Conservation (phyloP, 2,329 filamentous ascomycete species). For the Colletotrichum camelliae region DNA sequence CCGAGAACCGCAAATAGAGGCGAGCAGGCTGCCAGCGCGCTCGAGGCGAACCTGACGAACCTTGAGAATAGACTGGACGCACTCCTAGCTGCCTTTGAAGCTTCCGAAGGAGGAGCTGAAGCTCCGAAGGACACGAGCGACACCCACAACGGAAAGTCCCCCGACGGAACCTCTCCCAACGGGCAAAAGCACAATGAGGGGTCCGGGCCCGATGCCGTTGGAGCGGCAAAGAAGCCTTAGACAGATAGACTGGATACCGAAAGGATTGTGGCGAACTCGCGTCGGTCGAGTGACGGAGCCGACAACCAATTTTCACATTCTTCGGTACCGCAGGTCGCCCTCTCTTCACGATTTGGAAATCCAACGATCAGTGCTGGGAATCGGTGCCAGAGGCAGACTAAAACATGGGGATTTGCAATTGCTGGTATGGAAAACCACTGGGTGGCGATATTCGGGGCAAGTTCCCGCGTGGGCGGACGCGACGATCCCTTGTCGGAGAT, state of each 20-base stretch:
- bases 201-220: background rate
- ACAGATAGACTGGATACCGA: background rate
- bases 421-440: background rate
- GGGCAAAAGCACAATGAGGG: background rate
- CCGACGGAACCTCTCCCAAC: background rate
- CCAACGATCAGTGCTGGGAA: background rate
- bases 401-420: background rate
- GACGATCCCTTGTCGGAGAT: background rate
- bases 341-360: background rate
- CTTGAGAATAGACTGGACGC: conserved; percentile 62
- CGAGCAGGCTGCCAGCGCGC: conserved; percentile 57
- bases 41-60: conserved; percentile 57
- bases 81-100: conserved; percentile 55
- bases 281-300: background rate
- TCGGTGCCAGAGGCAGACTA: background rate
- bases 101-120: background rate
- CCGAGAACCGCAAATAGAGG: conserved; percentile 42
- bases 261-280: background rate
- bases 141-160: background rate
- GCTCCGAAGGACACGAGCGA: background rate
- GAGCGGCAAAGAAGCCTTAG: background rate
- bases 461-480: background rate
- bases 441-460: background rate
- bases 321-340: background rate
- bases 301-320: background rate